Percentiles rank a stretch among this genome's conserved stretches.
Conservation (phyloP, 352 stramenopile species). For the Phytophthora brassicae region DNA sequence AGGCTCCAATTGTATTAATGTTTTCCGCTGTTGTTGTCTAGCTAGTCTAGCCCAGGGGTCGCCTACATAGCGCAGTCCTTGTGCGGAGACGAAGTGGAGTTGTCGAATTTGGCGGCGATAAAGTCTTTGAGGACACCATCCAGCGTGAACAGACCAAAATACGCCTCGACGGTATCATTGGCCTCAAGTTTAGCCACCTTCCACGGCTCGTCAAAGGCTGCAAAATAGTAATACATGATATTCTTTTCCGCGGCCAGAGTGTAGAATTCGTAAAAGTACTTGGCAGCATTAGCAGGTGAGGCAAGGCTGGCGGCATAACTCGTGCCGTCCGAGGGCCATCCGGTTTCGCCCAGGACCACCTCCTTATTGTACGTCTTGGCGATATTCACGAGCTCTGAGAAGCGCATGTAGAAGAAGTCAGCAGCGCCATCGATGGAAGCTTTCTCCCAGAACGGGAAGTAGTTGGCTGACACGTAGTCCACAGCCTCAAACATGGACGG, state of each 20-base stretch:
- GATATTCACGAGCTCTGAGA: slow-evolving; percentile 35
- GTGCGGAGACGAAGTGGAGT: slow-evolving; percentile 28
- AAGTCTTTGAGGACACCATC: slow-evolving; percentile 52
- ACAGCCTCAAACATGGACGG: slow-evolving; percentile 58
- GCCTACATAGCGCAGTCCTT: slow-evolving; percentile 41
- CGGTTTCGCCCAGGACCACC: slow-evolving; percentile 71
- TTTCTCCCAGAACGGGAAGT: slow-evolving; percentile 75
- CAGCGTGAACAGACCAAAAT: slow-evolving; percentile 65
- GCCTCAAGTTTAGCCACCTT: slow-evolving; percentile 49
- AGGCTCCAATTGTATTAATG: too few relatives aligned
- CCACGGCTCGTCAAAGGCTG: slow-evolving; percentile 64
- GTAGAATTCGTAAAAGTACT: slow-evolving; percentile 71
- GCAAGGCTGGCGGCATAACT: slow-evolving; percentile 36
- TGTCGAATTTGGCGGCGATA: slow-evolving; percentile 41
- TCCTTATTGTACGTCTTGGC: slow-evolving; percentile 46
- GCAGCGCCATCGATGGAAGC: slow-evolving; percentile 36
- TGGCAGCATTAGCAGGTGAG: slow-evolving; percentile 36
- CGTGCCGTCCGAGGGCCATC: slow-evolving; percentile 52
- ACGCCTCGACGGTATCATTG: slow-evolving; percentile 67
- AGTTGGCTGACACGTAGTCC: slow-evolving; percentile 63
- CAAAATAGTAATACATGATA: slow-evolving; percentile 72
- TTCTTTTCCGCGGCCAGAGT: slow-evolving; percentile 45
- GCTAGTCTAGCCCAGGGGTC: too few relatives aligned
- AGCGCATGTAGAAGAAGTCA: slow-evolving; percentile 48
- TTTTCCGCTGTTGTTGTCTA: background rate